Conservation (phyloP, 2,329 filamentous ascomycete genomes). For the Thermothelomyces thermophilus region DNA sequence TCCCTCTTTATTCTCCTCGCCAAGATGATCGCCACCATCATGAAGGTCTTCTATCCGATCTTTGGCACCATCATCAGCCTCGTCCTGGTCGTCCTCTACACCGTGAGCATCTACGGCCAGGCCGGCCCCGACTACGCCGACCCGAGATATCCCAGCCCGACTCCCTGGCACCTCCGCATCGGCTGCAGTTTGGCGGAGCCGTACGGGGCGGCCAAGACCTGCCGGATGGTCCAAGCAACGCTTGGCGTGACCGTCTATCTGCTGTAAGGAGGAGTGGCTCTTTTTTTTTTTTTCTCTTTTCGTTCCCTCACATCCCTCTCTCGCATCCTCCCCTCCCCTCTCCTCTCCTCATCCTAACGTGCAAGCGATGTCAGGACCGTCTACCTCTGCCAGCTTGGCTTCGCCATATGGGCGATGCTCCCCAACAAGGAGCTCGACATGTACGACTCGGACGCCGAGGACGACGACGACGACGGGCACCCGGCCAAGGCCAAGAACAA, state of each 20-base stretch:
- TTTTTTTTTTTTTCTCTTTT: conserved; percentile 1
- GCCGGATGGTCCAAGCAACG: conserved; percentile 59
- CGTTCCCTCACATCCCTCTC: neutral
- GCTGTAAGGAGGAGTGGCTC: conserved; percentile 57
- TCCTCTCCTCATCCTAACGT: neutral
- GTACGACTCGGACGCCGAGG: conserved; percentile 37
- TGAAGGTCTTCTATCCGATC: conserved; percentile 64
- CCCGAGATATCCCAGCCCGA: conserved; percentile 50
- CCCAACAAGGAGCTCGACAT: conserved; percentile 50
- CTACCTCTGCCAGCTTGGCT: conserved; percentile 51
- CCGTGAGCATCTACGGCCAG: conserved; percentile 62
- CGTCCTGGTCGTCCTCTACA: conserved; percentile 55
- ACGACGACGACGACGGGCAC: conserved; percentile 27
- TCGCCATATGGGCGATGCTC: conserved; percentile 53
- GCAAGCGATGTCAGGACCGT: conserved; percentile 40
- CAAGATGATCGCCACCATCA: conserved; percentile 63
- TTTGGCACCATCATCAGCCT: conserved; percentile 54
- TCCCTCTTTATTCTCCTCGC: conserved; percentile 68
- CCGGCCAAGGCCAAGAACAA: conserved; percentile 28
- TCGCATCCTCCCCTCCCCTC: neutral
- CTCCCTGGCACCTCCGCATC: conserved; percentile 70
- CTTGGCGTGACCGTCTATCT: conserved; percentile 61
- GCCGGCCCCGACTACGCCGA: conserved; percentile 68
- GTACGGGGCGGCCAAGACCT: conserved; percentile 50
- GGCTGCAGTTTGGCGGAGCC: conserved; percentile 56